Evolutionary conservation across 192 early-diverging fungal genomes (phyloP).

Genomic region (Dissophora ornata): DNA sequence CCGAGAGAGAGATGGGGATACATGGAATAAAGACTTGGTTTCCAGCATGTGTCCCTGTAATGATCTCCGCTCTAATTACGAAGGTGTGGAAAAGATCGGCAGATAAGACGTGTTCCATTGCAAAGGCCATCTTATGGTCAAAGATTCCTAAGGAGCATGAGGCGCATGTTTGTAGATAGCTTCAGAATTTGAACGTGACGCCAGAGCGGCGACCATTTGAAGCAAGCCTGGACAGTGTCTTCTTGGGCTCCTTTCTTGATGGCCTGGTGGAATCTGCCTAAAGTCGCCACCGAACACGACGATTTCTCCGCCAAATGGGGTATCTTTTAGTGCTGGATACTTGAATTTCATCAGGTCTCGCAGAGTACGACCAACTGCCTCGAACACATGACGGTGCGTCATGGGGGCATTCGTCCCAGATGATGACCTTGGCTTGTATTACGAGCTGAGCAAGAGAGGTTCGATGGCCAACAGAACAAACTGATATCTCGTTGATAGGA

Average conservation of each 20-base stretch:
- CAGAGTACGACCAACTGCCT: slow-evolving; percentile 26
- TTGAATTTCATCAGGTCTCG: slow-evolving; percentile 13
- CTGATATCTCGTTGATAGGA: slow-evolving; percentile 19
- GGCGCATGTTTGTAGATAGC: slow-evolving; percentile 29
- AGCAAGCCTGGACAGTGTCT: slow-evolving; percentile 27
- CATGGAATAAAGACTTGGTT: not conserved
- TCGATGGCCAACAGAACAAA: slow-evolving; percentile 17
- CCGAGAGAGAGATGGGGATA: not conserved
- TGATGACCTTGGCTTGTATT: slow-evolving; percentile 21
- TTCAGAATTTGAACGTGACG: not conserved
- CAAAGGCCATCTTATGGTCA: not conserved
- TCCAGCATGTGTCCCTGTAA: not conserved
- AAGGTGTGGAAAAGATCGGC: not conserved
- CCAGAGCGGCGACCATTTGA: slow-evolving; percentile 39
- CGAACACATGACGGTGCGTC: slow-evolving; percentile 15
- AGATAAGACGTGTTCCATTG: slow-evolving; percentile 3
- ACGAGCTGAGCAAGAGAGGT: slow-evolving; percentile 14
- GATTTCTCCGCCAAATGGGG: slow-evolving; percentile 35
- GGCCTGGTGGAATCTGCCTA: slow-evolving; percentile 35
- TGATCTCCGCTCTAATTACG: slow-evolving; percentile 1
- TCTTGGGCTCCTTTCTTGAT: slow-evolving; percentile 11
- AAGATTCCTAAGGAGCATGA: not conserved
- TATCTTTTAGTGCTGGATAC: not conserved
- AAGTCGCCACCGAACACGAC: slow-evolving; percentile 53
- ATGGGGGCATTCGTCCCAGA: slow-evolving; percentile 59